Evolutionary conservation across 2,329 filamentous ascomycete genomes (phyloP), one percentile per base, ranked within the genome.

Genomic region (Aspergillus novoparasiticus): DNA sequence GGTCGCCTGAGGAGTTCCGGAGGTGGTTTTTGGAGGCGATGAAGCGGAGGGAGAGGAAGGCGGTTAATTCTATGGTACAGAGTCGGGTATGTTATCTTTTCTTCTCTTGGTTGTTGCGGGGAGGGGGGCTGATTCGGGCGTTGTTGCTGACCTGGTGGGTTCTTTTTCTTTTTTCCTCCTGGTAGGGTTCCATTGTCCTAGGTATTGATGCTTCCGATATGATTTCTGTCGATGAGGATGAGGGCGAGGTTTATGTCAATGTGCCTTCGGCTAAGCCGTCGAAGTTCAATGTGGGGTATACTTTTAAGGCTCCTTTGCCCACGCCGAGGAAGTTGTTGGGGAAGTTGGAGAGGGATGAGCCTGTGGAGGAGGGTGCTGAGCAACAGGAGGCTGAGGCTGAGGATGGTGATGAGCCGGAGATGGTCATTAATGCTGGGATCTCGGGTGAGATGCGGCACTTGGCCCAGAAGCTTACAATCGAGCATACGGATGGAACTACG

Each of bases 21-120:
- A 65, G 62, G 23, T 81, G 78, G 78, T 80, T 80, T 58, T 64
- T 80, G 64, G 74, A 72, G 41, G 72, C 64, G 3, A 80, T 82
- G 78, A 78, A 77, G 66, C 73, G 66, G 34, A 72, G 74, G 57
- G 80, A 82, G 65, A 71, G 77, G 57, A 70, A 72, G 45, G 68
- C 69, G 30, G 58, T 82, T 16, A 71, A 80, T 59, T 70, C 70
- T 21, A 41, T 81, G 66, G 78, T 81, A 19, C 67, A 67, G 26
- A 74, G 73, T 60, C 73, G 69, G 70, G 79, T 80, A 69, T 62
- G 77, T 72, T 57, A 23, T 55, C 26, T 32, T 34, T 34, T 48
- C 9, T 39, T 12, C 11, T 32, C 26, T 53, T 39, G 36, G 26
- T 32, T 34, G 21, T n/a, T 32, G 54, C 11, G 14, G 55, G 48